A percentile compares a stretch with the other conserved stretches of the same genome.
Conservation (phyloP, 1,284 basidiomycete genomes). For the Marasmius oreades region DNA sequence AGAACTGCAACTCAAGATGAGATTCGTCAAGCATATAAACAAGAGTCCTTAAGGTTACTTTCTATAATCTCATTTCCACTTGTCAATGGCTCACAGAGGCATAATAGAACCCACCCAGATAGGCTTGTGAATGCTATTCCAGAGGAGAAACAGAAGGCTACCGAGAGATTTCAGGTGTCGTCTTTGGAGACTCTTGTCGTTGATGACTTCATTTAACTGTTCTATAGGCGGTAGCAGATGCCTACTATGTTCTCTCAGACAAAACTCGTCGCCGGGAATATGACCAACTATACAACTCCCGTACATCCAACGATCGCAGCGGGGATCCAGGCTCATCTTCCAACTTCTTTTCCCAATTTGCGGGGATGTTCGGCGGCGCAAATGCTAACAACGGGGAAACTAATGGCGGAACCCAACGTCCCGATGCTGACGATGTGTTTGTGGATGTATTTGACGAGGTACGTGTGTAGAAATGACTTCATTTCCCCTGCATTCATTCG, state of each 20-base stretch:
- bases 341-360: slow-evolving; percentile 78
- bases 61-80: slow-evolving; percentile 12
- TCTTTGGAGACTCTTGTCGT: background rate
- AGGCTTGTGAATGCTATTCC: slow-evolving; percentile 73
- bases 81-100: slow-evolving; percentile 1
- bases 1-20: slow-evolving; percentile 67
- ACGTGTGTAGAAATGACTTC: too few relatives aligned
- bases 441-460: slow-evolving; percentile 91
- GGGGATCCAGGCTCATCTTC: slow-evolving; percentile 64
- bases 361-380: slow-evolving; percentile 57
- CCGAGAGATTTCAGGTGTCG: slow-evolving; percentile 80
- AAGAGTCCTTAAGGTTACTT: slow-evolving; percentile 63
- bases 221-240: slow-evolving; percentile 82
- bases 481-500: too few relatives aligned
- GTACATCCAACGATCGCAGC: slow-evolving; percentile 45
- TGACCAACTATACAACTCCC: slow-evolving; percentile 63
- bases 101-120: slow-evolving; percentile 82
- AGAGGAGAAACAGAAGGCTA: slow-evolving; percentile 69
- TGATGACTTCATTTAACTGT: background rate
- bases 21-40: slow-evolving; percentile 80
- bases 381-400: slow-evolving; percentile 27
- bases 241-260: slow-evolving; percentile 94
- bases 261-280: slow-evolving; percentile 78
- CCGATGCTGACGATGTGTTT: slow-evolving; percentile 80
- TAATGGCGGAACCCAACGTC: slow-evolving; percentile 41